These are phyloP conservation scores for Coemansia biformis DNA, from an alignment of 192 early-diverging fungal genomes.

Conservation along the genomic window DNA sequence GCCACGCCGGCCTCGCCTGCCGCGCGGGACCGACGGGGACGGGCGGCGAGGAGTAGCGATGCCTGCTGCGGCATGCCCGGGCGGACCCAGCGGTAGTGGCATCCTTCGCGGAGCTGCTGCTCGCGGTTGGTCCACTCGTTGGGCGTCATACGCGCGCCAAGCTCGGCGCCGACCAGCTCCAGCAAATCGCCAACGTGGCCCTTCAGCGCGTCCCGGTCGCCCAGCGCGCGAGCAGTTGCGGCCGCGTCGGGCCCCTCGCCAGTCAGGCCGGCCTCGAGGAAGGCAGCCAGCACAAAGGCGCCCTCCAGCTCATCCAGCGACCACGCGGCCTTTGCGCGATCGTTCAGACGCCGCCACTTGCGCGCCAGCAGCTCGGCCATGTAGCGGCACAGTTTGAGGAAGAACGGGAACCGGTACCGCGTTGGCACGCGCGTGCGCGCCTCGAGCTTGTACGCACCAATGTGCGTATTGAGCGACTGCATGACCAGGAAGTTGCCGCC, in stretches of 20 bases:
- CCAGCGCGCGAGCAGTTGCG: constrained; percentile 26
- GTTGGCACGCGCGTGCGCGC: constrained; percentile 69
- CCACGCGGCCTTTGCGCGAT: constrained; percentile 15
- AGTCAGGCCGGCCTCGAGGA: constrained; percentile 35
- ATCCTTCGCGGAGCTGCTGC: constrained; percentile 40
- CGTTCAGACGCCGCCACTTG: constrained; percentile 47
- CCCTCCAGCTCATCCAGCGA: constrained; percentile 56
- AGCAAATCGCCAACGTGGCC: constrained; percentile 16
- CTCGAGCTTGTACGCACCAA: constrained; percentile 71
- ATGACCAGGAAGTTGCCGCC: constrained; percentile 83
- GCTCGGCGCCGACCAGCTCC: constrained; percentile 28
- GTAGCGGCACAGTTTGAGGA: constrained; percentile 80
- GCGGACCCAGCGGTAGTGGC: constrained; percentile 46
- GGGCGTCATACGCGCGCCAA: constrained; percentile 30
- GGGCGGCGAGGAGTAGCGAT: constrained; percentile 38
- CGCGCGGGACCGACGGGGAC: constrained; percentile 24
- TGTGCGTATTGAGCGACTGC: constrained; percentile 73
- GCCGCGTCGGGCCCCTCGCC: constrained; percentile 16
- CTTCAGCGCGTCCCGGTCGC: constrained; percentile 21
- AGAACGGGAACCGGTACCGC: constrained; percentile 84
- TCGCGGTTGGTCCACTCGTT: constrained; percentile 50
- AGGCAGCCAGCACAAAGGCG: constrained; percentile 47
- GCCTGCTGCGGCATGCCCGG: constrained; percentile 37
- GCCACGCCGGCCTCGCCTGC: constrained; percentile 2
- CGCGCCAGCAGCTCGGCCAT: constrained; percentile 59